Percentiles rank a stretch among this genome's conserved stretches.
phyloP scores from a whole-genome alignment of 2,329 filamentous ascomycete species.

The Botrytis sinoallii region DNA sequence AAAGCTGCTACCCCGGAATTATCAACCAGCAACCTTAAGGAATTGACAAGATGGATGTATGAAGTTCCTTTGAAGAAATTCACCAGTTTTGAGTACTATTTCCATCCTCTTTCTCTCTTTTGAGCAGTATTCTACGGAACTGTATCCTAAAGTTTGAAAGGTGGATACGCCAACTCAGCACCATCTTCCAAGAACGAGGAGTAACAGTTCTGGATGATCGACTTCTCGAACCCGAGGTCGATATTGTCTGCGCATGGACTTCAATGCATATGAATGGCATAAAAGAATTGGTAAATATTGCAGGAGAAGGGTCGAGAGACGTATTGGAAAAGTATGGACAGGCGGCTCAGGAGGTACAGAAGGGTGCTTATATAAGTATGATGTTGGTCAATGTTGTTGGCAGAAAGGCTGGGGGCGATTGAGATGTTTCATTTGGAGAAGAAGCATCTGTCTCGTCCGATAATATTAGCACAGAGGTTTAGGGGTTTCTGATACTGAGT shows the following conservation, averaged over 20 bases:
- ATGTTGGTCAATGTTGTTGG: not conserved
- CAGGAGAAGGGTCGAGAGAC: not conserved
- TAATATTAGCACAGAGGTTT: too few relatives aligned
- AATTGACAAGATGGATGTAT: not conserved
- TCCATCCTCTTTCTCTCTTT: not conserved
- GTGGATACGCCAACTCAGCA: conserved; percentile 12
- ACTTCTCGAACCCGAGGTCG: not conserved
- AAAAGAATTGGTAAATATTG: not conserved
- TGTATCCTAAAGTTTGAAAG: not conserved
- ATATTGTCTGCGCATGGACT: conserved; percentile 6
- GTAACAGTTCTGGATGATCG: not conserved
- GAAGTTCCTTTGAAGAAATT: not conserved
- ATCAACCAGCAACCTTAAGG: not conserved
- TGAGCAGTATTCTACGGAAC: not conserved
- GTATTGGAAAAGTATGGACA: not conserved
- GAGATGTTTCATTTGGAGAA: not conserved
- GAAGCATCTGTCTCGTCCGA: too few relatives aligned
- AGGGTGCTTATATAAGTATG: not conserved
- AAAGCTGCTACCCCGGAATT: not conserved
- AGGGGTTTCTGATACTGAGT: too few relatives aligned
- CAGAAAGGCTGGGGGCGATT: not conserved
- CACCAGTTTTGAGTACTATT: not conserved
- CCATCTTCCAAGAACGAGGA: conserved; percentile 5
- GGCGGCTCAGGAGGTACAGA: not conserved
- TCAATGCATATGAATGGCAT: conserved; percentile 6